A percentile compares a stretch with the other conserved stretches of the same genome.
These are phyloP conservation scores for Apiotrichum sp. DNA, from an alignment of 1,284 basidiomycete genomes.

Conservation along the genomic window DNA sequence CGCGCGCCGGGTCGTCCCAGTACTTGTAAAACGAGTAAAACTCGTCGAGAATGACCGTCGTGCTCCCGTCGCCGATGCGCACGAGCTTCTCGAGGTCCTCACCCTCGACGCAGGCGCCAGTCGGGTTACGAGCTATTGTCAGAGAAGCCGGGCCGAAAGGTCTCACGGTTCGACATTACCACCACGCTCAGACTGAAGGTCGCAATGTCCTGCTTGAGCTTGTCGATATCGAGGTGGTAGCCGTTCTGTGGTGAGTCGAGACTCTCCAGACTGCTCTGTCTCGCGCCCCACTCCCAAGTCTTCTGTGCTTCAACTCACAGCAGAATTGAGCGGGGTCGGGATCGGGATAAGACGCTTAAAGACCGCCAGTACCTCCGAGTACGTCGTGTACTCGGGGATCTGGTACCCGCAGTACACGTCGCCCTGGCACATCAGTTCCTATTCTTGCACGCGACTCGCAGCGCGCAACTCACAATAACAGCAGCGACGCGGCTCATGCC, in stretches of 20 bases:
- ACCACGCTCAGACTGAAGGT: constrained; percentile 71
- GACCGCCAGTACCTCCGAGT: constrained; percentile 66
- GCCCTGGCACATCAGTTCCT: constrained; percentile 16
- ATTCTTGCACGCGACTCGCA: not conserved
- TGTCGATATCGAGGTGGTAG: constrained; percentile 66
- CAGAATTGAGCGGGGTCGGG: constrained; percentile 55
- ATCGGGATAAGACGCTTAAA: constrained; percentile 86
- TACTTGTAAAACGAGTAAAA: constrained; percentile 67
- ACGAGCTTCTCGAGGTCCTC: constrained; percentile 77
- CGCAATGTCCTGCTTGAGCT: constrained; percentile 9
- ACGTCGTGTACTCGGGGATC: constrained; percentile 44
- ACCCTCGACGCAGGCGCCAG: constrained; percentile 70
- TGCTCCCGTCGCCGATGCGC: constrained; percentile 56
- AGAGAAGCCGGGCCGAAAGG: not conserved
- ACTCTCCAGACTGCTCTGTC: no score
- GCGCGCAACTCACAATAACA: constrained; percentile 53
- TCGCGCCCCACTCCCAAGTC: no score
- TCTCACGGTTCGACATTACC: constrained; percentile 65
- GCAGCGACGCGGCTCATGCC: constrained; percentile 85
- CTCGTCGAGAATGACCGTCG: constrained; percentile 79
- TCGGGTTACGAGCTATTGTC: constrained; percentile 50
- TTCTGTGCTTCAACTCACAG: constrained; percentile 2
- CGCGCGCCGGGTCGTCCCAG: constrained; percentile 65
- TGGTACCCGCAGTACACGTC: constrained; percentile 41
- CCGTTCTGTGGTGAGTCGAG: constrained; percentile 47